Conservation (phyloP, 768 basidiomycete genomes). For the Boletus subparvulus region DNA sequence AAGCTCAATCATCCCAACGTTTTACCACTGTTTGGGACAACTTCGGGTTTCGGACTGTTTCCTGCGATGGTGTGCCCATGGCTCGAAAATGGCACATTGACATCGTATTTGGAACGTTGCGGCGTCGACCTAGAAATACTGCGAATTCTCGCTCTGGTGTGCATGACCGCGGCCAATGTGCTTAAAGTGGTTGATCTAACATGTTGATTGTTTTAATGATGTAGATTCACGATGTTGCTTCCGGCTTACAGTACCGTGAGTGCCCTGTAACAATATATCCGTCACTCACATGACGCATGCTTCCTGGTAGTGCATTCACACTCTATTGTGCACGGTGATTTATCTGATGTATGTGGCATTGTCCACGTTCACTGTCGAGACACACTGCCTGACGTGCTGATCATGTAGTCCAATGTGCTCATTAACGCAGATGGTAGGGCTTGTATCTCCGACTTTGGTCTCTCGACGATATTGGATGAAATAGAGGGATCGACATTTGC, state of each 20-base stretch:
- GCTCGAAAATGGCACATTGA: neutral
- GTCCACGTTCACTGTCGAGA: neutral
- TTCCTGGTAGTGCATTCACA: neutral
- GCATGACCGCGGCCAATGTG: neutral
- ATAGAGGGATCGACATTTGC: neutral
- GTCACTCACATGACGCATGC: neutral
- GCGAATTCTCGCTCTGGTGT: neutral
- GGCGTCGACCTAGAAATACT: neutral
- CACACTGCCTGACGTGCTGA: neutral
- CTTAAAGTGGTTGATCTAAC: too few relatives aligned
- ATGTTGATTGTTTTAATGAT: neutral
- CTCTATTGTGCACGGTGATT: neutral
- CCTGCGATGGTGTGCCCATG: slow-evolving; percentile 4
- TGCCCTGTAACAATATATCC: neutral
- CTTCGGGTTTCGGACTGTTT: neutral
- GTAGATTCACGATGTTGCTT: neutral
- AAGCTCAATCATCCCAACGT: slow-evolving; percentile 3
- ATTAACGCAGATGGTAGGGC: neutral
- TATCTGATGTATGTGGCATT: neutral
- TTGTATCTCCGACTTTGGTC: neutral
- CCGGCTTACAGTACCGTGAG: neutral
- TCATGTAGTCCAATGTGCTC: neutral
- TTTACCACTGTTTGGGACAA: neutral
- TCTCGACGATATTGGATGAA: neutral
- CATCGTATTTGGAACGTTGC: neutral